phyloP scores from a whole-genome alignment of 2,329 filamentous ascomycete genomes.

The Botrytis deweyae region DNA sequence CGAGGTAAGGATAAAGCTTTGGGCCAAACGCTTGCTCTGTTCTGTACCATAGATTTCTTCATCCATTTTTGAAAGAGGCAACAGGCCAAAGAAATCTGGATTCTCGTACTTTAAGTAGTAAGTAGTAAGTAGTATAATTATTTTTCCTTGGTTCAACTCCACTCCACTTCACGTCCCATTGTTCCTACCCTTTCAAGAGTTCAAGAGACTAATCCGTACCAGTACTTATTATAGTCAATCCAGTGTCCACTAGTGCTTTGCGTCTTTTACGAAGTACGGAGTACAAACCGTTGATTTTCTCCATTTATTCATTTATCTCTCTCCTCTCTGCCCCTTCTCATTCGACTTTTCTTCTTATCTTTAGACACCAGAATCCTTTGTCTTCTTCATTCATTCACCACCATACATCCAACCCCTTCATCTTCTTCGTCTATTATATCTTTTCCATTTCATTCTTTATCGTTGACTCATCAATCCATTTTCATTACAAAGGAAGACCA shows the following conservation, averaged over 20 bases:
- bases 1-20: conserved; percentile 11
- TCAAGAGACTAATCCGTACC: conserved; percentile 4
- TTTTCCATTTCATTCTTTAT: neutral
- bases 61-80: neutral
- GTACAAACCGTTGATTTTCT: neutral
- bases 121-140: neutral
- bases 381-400: neutral
- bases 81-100: neutral
- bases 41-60: neutral
- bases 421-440: conserved; percentile 14
- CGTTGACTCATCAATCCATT: conserved; percentile 9
- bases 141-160: conserved; percentile 5
- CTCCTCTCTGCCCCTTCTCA: neutral
- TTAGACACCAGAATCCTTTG: conserved; percentile 5
- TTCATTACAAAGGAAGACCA: neutral
- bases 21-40: neutral
- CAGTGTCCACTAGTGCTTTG: neutral
- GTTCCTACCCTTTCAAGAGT: conserved; percentile 1
- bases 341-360: neutral
- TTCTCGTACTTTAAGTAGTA: neutral
- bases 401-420: neutral
- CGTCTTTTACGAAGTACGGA: neutral
- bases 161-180: conserved; percentile 11
- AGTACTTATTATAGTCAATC: neutral
- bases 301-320: conserved; percentile 10